phyloP scores from a whole-genome alignment of 768 basidiomycete genomes.

The Leccinum pellstonianum region DNA sequence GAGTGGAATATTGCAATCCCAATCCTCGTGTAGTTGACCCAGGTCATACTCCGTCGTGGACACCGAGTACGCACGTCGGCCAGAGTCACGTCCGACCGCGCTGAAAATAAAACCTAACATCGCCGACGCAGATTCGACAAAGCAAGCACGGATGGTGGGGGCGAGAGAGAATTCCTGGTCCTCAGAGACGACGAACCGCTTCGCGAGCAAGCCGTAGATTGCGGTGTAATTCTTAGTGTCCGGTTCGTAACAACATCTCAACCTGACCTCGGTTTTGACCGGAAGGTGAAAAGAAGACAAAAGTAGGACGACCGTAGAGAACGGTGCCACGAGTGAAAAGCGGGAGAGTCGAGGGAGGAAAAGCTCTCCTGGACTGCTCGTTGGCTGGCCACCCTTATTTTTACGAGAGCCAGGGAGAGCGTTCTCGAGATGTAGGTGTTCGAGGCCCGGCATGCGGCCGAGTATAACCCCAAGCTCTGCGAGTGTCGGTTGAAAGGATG shows the following conservation, averaged over 20 bases:
- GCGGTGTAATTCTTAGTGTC: constrained; percentile 3
- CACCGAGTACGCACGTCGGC: constrained; percentile 8
- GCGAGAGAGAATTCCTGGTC: background rate
- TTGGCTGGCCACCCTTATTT: background rate
- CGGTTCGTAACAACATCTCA: constrained; percentile 16
- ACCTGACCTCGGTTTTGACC: constrained; percentile 14
- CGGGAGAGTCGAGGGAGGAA: constrained; percentile 13
- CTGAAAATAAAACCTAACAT: constrained; percentile 21
- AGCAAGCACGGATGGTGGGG: constrained; percentile 14
- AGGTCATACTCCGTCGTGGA: constrained; percentile 10
- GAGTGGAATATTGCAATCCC: constrained; percentile 21
- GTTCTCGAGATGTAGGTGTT: constrained; percentile 36
- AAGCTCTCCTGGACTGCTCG: constrained; percentile 2
- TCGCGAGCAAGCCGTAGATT: constrained; percentile 16
- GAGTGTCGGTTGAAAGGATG: constrained; percentile 29
- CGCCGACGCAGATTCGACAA: constrained; percentile 11
- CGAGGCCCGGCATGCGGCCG: constrained; percentile 34
- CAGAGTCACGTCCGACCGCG: constrained; percentile 8
- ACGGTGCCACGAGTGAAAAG: constrained; percentile 20
- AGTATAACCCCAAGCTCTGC: constrained; percentile 36
- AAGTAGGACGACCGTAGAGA: constrained; percentile 17
- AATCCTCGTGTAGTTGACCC: constrained; percentile 13
- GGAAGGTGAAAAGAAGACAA: constrained; percentile 14
- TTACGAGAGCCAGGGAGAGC: constrained; percentile 29
- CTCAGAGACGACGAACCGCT: constrained; percentile 12